These are phyloP conservation scores for Phialemonium atrogriseum DNA, from an alignment of 2,329 filamentous ascomycete species.

Conservation along the genomic window DNA sequence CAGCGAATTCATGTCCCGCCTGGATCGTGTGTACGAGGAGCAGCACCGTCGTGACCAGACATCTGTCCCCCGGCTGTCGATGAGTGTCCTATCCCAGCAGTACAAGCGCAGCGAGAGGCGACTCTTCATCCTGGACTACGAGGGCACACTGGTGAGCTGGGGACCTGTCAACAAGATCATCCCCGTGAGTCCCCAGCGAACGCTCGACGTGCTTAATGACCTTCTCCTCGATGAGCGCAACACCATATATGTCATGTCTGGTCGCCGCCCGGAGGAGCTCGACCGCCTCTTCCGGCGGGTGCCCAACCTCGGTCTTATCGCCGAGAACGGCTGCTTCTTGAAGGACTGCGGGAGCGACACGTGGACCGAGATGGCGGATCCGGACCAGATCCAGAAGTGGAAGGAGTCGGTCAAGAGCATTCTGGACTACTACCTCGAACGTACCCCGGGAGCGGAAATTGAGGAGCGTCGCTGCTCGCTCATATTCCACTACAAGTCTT, in stretches of 20 bases:
- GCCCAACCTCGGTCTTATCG: slow-evolving; percentile 78
- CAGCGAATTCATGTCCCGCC: slow-evolving; percentile 59
- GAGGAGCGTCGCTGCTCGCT: slow-evolving; percentile 89
- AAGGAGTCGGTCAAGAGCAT: slow-evolving; percentile 77
- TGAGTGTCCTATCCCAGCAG: slow-evolving; percentile 52
- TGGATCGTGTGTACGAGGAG: slow-evolving; percentile 72
- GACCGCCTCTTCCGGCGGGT: slow-evolving; percentile 79
- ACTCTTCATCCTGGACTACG: slow-evolving; percentile 87
- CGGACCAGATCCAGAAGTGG: slow-evolving; percentile 64
- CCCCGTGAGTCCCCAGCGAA: slow-evolving; percentile 76
- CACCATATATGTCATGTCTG: slow-evolving; percentile 89
- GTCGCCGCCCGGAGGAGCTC: slow-evolving; percentile 77
- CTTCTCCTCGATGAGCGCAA: slow-evolving; percentile 74
- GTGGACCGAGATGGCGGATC: slow-evolving; percentile 75
- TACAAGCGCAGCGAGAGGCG: slow-evolving; percentile 62
- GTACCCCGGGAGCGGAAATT: slow-evolving; percentile 78
- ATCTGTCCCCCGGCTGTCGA: slow-evolving; percentile 75
- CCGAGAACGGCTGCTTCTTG: slow-evolving; percentile 90
- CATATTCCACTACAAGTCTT: slow-evolving; percentile 81
- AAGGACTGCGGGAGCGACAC: slow-evolving; percentile 58
- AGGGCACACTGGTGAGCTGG: slow-evolving; percentile 85
- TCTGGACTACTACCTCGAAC: slow-evolving; percentile 81
- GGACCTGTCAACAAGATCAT: slow-evolving; percentile 79
- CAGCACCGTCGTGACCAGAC: slow-evolving; percentile 79
- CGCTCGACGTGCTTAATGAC: slow-evolving; percentile 74